Percentiles rank a stretch among this genome's conserved stretches.
phyloP scores from a whole-genome alignment of 2,329 filamentous ascomycete species.

The Blastomyces emzantsi region DNA sequence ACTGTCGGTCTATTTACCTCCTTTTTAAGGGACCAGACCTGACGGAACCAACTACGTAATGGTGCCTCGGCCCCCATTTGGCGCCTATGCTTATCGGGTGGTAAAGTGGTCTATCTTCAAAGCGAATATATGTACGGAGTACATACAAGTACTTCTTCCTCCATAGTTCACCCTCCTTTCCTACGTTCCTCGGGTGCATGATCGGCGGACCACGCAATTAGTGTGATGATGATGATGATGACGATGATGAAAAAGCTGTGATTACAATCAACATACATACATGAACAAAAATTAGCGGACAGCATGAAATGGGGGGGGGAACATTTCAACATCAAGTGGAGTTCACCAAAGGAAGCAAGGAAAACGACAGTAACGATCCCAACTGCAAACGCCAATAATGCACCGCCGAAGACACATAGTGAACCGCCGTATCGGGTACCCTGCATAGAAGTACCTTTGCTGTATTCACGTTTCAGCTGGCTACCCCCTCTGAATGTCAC shows the following conservation, averaged over 20 bases:
- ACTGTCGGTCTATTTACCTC: slow-evolving; percentile 4
- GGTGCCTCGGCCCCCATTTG: background rate
- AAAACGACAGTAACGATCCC: background rate
- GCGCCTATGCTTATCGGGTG: background rate
- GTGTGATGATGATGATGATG: background rate
- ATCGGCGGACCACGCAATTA: background rate
- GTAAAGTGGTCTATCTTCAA: background rate
- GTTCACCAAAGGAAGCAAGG: background rate
- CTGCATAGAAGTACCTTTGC: background rate
- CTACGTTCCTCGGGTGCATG: background rate
- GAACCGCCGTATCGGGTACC: background rate
- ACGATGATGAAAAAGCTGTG: background rate
- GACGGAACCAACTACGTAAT: background rate
- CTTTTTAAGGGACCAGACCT: background rate
- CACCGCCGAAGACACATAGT: background rate
- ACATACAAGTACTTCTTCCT: no score
- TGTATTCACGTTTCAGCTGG: slow-evolving; percentile 3
- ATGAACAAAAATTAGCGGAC: background rate
- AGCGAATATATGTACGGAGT: background rate
- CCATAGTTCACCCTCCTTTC: background rate
- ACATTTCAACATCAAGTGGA: background rate
- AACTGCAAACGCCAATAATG: background rate
- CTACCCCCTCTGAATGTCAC: slow-evolving; percentile 1
- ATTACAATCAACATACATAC: background rate
- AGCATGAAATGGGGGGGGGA: background rate